These are phyloP conservation scores for Trichoderma sp. DNA, from an alignment of 2,329 filamentous ascomycete species.

Conservation along the genomic window DNA sequence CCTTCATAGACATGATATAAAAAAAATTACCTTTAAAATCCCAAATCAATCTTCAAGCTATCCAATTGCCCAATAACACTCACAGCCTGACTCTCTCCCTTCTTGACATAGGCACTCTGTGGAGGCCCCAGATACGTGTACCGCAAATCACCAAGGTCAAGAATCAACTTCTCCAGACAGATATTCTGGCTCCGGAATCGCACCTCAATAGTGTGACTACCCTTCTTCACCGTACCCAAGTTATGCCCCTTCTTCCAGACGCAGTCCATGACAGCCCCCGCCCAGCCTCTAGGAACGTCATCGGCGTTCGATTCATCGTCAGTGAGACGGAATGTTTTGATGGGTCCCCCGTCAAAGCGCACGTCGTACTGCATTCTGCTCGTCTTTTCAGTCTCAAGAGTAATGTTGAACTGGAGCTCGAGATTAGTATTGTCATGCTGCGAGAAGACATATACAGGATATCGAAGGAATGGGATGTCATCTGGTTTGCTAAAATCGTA, in stretches of 20 bases:
- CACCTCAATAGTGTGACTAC: conserved; percentile 32
- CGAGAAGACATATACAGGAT: conserved; percentile 33
- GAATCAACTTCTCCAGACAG: conserved; percentile 37
- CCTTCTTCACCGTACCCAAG: conserved; percentile 25
- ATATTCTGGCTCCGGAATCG: conserved; percentile 34
- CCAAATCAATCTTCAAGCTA: conserved; percentile 17
- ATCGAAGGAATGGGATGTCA: conserved; percentile 27
- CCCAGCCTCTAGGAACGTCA: conserved; percentile 48
- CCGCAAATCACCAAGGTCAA: conserved; percentile 33
- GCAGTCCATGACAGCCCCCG: conserved; percentile 45
- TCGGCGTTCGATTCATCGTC: conserved; percentile 28
- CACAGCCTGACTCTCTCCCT: background rate
- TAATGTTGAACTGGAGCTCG: conserved; percentile 37
- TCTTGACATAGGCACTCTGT: conserved; percentile 28
- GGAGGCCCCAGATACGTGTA: conserved; percentile 38
- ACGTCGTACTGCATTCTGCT: conserved; percentile 50
- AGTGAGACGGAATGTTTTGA: conserved; percentile 32
- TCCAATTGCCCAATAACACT: conserved; percentile 8
- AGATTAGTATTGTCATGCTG: conserved; percentile 26
- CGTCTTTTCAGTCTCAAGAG: conserved; percentile 50
- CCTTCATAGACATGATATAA: background rate
- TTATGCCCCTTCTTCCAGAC: conserved; percentile 46
- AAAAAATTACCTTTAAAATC: background rate
- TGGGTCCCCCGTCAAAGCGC: conserved; percentile 42
- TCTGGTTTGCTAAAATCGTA: conserved; percentile 22